phyloP scores from a whole-genome alignment of 169 alveolate genomes.

The Cryptosporidium felis region DNA sequence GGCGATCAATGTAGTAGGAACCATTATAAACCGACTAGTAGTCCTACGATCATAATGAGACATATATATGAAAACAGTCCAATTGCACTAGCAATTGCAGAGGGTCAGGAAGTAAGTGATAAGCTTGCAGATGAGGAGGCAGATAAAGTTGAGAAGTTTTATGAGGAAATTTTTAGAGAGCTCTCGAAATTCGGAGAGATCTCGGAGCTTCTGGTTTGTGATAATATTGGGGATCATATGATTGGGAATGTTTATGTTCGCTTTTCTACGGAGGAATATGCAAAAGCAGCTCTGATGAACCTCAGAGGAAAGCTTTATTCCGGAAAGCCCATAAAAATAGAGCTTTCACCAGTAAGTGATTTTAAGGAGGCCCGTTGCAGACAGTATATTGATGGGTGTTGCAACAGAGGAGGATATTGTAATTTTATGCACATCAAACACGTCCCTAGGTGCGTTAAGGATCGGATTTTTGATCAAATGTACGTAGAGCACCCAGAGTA shows the following conservation, averaged over 20 bases:
- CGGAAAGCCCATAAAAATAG: constrained; percentile 92
- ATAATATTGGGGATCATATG: constrained; percentile 99
- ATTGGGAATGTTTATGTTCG: constrained; percentile 98
- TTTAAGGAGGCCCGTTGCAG: constrained; percentile 98
- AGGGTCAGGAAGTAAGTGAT: constrained; percentile 92
- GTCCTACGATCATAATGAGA: constrained; percentile 95
- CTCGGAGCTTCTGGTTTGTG: constrained; percentile 98
- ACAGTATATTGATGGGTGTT: constrained; percentile 96
- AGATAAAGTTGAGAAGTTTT: constrained; percentile 97
- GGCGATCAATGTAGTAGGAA: constrained; percentile 99
- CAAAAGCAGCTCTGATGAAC: constrained; percentile 91
- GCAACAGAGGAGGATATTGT: constrained; percentile 98
- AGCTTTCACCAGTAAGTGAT: constrained; percentile 99
- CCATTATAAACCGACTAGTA: constrained; percentile 96
- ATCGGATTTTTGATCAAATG: constrained; percentile 93
- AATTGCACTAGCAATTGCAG: constrained; percentile 98
- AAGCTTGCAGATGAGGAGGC: constrained; percentile 96
- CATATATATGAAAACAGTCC: constrained; percentile 98
- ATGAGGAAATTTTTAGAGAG: constrained; percentile 97
- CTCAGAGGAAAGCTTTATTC: constrained; percentile 94
- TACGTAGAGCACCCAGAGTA: constrained; percentile 97
- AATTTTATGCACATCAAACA: constrained; percentile 99
- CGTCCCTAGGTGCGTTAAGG: constrained; percentile 91
- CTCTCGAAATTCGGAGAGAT: constrained; percentile 97
- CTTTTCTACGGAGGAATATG: constrained; percentile 94